Evolutionary conservation across 805 yeast species (phyloP), one percentile per base, ranked within the genome.

Genomic region (Candida taoyuanica): DNA sequence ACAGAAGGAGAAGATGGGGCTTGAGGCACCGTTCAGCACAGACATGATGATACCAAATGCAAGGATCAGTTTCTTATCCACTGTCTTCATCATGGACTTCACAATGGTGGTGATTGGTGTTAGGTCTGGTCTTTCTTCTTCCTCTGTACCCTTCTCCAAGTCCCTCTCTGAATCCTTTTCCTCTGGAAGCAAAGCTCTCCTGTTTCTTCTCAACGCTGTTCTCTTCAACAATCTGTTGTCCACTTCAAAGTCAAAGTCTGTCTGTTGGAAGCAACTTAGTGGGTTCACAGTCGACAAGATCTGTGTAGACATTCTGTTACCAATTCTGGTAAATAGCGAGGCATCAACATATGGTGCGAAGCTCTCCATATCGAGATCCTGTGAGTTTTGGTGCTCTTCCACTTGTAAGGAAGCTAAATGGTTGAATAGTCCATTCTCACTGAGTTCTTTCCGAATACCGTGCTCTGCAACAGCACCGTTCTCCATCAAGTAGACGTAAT

Each of bases 1-100:
- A 19, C 83, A 73, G 54, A 62, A 88, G 0, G 96, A 84, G 46
- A 93, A 87, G 0, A 85, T 61, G 0, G 98, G 97, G 42, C 77
- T 80, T 1, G 75, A 59, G 1, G 71, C 71, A 9, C 95, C 89
- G 42, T 80, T 76, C 1, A 73, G 33, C 0, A 79, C 44, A 0
- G 88, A 67, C 5, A 71, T 47, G 0, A 71, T 0, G 1, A 84
- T 38, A 0, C 96, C 97, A 1, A 71, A 1, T 1, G 56, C 11
- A 1, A 77, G 49, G 3, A 59, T 42, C 4, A 31, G 17, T 31
- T 56, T 64, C 8, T 46, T 47, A 15, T 48, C 50, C 3, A 53
- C 57, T 1, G 55, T 56, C 7, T 25, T 43, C 7, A 50, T 41
- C 68, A 64, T 58, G 15, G 46, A 50, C 27, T 40, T 49, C 24